Evolutionary conservation across 1,284 basidiomycete species (phyloP).

Genomic region (Mycosarcoma mackinlayi): DNA sequence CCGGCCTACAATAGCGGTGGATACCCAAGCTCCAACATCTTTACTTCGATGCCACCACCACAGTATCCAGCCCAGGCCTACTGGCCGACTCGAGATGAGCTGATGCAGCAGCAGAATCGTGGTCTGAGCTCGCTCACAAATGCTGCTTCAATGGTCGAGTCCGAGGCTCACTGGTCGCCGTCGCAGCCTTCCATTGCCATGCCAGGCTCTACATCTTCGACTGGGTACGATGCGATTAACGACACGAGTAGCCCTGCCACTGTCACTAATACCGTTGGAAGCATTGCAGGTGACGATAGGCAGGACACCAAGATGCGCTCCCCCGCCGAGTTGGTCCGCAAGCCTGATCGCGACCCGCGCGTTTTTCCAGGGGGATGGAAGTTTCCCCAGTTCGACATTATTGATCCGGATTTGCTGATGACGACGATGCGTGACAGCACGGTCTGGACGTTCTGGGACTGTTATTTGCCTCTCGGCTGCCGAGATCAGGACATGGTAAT

Average conservation of each 20-base stretch:
- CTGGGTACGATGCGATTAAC: conserved; percentile 3
- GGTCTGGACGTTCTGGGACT: conserved; percentile 54
- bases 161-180: conserved; percentile 17
- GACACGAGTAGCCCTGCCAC: conserved; percentile 24
- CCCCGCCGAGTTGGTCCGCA: conserved; percentile 8
- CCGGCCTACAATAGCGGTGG: neutral
- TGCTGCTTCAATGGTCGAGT: conserved; percentile 17
- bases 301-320: conserved; percentile 10
- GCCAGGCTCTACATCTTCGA: conserved; percentile 6
- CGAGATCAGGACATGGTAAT: conserved; percentile 47
- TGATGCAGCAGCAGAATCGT: conserved; percentile 15
- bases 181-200: conserved; percentile 8
- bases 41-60: conserved; percentile 20
- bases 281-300: conserved; percentile 9
- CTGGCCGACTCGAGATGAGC: conserved; percentile 19
- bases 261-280: conserved; percentile 8
- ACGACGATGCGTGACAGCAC: conserved; percentile 27
- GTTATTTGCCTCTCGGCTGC: conserved; percentile 41
- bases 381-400: conserved; percentile 24
- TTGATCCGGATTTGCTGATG: conserved; percentile 31
- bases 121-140: conserved; percentile 22
- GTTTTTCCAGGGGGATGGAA: conserved; percentile 25
- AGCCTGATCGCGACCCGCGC: conserved; percentile 17
- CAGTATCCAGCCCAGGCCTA: conserved; percentile 35
- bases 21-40: conserved; percentile 14